Base-by-base conservation (phyloP, 2,329 filamentous ascomycete genomes). In the Colletotrichum phormii region DNA sequence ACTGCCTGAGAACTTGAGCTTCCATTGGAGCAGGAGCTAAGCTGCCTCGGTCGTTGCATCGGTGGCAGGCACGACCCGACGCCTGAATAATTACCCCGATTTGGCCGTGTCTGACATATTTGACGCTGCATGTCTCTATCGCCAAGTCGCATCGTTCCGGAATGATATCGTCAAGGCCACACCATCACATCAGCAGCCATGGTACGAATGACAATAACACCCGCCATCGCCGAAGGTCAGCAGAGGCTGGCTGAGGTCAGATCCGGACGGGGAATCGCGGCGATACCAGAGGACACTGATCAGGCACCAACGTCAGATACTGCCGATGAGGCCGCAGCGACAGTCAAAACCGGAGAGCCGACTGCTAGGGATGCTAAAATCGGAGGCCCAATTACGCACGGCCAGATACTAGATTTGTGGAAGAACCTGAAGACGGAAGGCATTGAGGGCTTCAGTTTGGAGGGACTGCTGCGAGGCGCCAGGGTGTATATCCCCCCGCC, bases 201-300 rank as follows among this genome's bases (percentile, higher is more conserved):
- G 94, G 93, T 95, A 22, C 86, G 93, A 55, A 89, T 97, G 54
- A 94, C 91, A n/a, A 92, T 95, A 86, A 95, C 93, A 4, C 81
- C 89, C 77, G 85, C 89, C 76, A 90, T 94, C 35, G 89, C 92
- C 82, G 89, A 90, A 80, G 92, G 88, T 0, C 78, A 95, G 12
- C 77, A 84, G 18, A 81, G 77, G 71, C 73, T 84, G 15, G 80
- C 80, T 35, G 73, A 78, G 51, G 49, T 22, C 74, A 58, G 13
- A 68, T 35, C 46, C 68, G 18, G 64, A 58, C 51, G 35, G 58
- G 71, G 66, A 53, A 63, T 75, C 66, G 57, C 24, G 35, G 76
- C 42, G 3, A 29, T n/a, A 59, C 37, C 63, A 66, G 31, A n/a
- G 61, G n/a, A 33, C 6, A 24, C 42, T 49, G 6, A 46, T 12